phyloP scores from a whole-genome alignment of 1,284 basidiomycete genomes.

The Sporisorium iseilematis-ciliati region DNA sequence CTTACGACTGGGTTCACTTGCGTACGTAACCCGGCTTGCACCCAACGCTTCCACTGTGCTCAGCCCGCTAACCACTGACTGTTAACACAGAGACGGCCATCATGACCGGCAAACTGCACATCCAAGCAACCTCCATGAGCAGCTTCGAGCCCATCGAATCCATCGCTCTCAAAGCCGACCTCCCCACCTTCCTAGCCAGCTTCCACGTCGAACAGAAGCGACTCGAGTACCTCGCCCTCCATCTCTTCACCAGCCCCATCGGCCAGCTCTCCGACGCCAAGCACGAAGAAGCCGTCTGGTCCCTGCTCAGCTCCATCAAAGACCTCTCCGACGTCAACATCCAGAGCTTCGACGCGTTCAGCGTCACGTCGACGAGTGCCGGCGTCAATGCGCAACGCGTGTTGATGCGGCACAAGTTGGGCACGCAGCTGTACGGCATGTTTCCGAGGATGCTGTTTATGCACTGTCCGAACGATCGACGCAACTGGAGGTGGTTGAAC shows the following conservation, averaged over 20 bases:
- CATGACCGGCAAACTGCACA: constrained; percentile 16
- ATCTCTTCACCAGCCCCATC: constrained; percentile 20
- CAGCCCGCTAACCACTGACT: not conserved
- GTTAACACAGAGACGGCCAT: constrained; percentile 27
- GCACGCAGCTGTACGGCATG: constrained; percentile 34
- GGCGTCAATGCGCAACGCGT: constrained; percentile 2
- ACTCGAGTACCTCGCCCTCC: constrained; percentile 26
- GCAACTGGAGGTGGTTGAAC: constrained; percentile 23
- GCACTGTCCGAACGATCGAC: constrained; percentile 18
- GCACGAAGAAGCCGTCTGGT: constrained; percentile 28
- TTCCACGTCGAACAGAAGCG: constrained; percentile 35
- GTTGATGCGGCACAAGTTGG: constrained; percentile 31
- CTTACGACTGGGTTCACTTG: constrained; percentile 25
- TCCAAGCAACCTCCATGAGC: constrained; percentile 3
- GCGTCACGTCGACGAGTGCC: not conserved
- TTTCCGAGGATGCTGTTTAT: constrained; percentile 31
- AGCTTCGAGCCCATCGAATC: constrained; percentile 18
- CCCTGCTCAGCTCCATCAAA: constrained; percentile 24
- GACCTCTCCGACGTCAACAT: constrained; percentile 18
- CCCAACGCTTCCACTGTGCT: not conserved
- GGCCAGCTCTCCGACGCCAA: constrained; percentile 13
- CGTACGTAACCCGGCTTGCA: constrained; percentile 13
- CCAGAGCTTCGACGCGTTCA: constrained; percentile 4
- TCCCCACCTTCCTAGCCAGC: constrained; percentile 6
- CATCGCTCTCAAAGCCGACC: constrained; percentile 9